phyloP scores from a whole-genome alignment of 164 flowering plant species.

The Kingdonia uniflora region DNA sequence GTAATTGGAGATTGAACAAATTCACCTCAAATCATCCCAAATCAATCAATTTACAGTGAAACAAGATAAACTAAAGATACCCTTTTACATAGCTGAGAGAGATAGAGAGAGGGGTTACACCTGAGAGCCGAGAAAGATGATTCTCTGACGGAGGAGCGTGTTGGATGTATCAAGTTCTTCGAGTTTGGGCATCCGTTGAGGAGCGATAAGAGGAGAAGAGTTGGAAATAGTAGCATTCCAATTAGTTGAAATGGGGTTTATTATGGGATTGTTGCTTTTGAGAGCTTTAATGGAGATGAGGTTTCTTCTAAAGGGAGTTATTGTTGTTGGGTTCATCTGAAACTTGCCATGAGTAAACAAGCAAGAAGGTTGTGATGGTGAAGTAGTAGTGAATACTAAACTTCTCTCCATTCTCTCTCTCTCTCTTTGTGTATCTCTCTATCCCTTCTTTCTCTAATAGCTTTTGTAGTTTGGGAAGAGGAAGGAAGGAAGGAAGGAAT shows the following conservation, averaged over 20 bases:
- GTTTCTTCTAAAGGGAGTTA: constrained; percentile 7
- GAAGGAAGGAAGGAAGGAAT: too few relatives aligned
- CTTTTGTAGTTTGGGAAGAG: too few relatives aligned
- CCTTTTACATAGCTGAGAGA: too few relatives aligned
- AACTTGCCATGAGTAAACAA: constrained; percentile 12
- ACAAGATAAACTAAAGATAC: constrained; percentile 5
- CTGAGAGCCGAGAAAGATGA: constrained; percentile 79
- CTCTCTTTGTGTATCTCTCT: neutral
- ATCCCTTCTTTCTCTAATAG: neutral
- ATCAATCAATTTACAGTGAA: neutral
- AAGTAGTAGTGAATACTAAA: constrained; percentile 5
- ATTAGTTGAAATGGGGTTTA: constrained; percentile 38
- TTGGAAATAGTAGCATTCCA: constrained; percentile 32
- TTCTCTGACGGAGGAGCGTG: constrained; percentile 90
- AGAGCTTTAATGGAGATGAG: constrained; percentile 22
- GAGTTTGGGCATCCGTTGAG: constrained; percentile 46
- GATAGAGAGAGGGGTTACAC: too few relatives aligned
- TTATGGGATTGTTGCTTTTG: constrained; percentile 10
- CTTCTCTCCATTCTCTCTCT: constrained; percentile 16
- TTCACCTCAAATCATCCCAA: neutral
- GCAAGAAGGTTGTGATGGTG: constrained; percentile 9
- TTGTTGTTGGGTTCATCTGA: neutral
- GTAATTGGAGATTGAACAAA: neutral
- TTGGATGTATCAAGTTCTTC: constrained; percentile 81
- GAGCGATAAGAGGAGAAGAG: constrained; percentile 14